Evolutionary conservation across 352 stramenopile species (phyloP), one percentile per base, ranked within the genome.

Genomic region (Pythium sp.): DNA sequence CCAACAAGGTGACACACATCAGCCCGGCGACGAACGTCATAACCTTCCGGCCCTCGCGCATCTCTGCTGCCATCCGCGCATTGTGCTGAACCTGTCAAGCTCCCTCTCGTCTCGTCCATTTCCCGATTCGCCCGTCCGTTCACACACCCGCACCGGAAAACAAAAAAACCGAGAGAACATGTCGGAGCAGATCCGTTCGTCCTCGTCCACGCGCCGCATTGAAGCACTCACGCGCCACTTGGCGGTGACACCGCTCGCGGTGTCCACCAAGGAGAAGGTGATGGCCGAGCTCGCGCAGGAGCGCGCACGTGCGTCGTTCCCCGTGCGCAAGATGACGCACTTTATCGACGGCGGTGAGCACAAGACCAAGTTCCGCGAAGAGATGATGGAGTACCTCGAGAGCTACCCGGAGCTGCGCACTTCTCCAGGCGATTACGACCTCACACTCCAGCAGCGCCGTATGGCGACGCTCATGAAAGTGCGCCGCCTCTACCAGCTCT

Each of bases 401-500:
- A 55, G 67, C n/a, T 78, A 76, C 49, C 65, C 76, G 0, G 84
- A 90, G 71, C 81, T 89, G 71, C 57, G 59, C 34, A 64, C 71
- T 66, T 73, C 56, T 61, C 76, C 64, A 0, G 77, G 73, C 41
- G 67, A 70, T 47, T 90, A 90, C 65, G 81, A 90, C 32, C 70
- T 87, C 32, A 72, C 81, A 18, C 71, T 89, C 43, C 67, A 63
- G 9, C 60, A 87, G 77, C 75, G 74, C 24, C 82, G 85, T n/a
- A 75, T 81, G 65, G 72, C 77, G 47, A 88, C 79, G 15, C 51
- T 91, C 41, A 71, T 75, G 61, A 79, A 82, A 38, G 70, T 92
- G 70, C 79, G 83, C 3, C 76, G 81, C 0, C 69, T 89, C 55
- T 87, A 89, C 59, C 55, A 78, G 68, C 69, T 92, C 62, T 90